Evolutionary conservation across 495 filamentous ascomycete genomes (phyloP), one percentile per base, ranked within the genome.

Genomic region (Staphylotrichum longicolle): DNA sequence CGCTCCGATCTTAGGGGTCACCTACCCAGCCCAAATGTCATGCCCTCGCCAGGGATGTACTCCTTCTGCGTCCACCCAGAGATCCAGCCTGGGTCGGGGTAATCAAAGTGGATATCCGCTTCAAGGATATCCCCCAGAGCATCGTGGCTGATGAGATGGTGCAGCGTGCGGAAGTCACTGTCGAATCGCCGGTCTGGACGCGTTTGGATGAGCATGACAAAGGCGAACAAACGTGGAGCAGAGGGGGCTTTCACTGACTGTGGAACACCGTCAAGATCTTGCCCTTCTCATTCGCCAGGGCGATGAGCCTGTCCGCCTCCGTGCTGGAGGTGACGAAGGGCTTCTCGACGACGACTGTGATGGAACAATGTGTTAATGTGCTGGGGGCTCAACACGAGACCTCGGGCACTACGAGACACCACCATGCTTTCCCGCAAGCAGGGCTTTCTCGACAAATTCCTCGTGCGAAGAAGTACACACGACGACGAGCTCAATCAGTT

Each of bases 41-140:
- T 82, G 32, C 87, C 86, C 27, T 83, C 78, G 10, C 83, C 88
- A 10, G 85, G 84, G 2, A 76, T 71, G 66, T 84, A 83, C 30
- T 68, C 62, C 56, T 70, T 66, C 57, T 75, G 74, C 69, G 86
- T 87, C 86, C 86, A 89, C 34, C 78, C 77, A 10, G 77, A 70
- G 3, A 75, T 66, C 71, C 70, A 75, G 53, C 41, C n/a, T 0
- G 80, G 66, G 11, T 77, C 73, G 30, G 79, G 74, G 54, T 70
- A 66, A 57, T 90, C 88, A 67, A 88, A 91, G 72, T 90, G 86
- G 5, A 86, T 84, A 67, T 90, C 85, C 61, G 82, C 85, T 60
- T 90, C 87, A 20, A 83, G 82, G 50, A 91, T 73, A 27, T 82
- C 82, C 55, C 89, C 88, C 1, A 85, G 67, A 69, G 78, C 68